Percentiles rank a stretch among this genome's conserved stretches.
phyloP scores from a whole-genome alignment of 2,329 filamentous ascomycete genomes.

The Sordariomycetes sp. region DNA sequence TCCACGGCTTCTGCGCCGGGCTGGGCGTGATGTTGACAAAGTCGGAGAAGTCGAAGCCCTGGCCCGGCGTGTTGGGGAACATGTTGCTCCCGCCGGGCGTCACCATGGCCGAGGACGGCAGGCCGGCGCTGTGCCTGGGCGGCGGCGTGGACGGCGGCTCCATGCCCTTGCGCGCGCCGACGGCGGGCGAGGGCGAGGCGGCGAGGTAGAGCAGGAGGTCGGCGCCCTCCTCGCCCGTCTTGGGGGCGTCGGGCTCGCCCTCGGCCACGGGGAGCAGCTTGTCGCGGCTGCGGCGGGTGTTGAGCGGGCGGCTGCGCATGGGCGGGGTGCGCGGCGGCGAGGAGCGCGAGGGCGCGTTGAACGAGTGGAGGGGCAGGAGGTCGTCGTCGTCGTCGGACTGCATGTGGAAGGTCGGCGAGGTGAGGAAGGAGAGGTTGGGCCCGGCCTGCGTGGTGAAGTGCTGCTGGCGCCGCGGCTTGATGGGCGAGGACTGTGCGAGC shows the following conservation, averaged over 20 bases:
- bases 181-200: slow-evolving; percentile 80
- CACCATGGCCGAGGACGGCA: slow-evolving; percentile 82
- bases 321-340: slow-evolving; percentile 82
- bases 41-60: slow-evolving; percentile 85
- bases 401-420: slow-evolving; percentile 49
- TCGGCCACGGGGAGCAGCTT: slow-evolving; percentile 29
- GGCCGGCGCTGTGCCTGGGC: slow-evolving; percentile 51
- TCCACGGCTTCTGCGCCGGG: slow-evolving; percentile 83
- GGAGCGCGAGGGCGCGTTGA: slow-evolving; percentile 58
- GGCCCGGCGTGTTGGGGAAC: slow-evolving; percentile 68
- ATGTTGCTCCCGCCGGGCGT: slow-evolving; percentile 64
- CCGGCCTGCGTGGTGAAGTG: slow-evolving; percentile 64
- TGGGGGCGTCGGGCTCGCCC: slow-evolving; percentile 16
- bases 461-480: slow-evolving; percentile 63
- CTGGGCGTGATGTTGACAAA: slow-evolving; percentile 97
- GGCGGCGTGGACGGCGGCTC: slow-evolving; percentile 67
- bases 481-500: slow-evolving; percentile 77
- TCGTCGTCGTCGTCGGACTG: slow-evolving; percentile 72
- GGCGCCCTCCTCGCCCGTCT: slow-evolving; percentile 67
- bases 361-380: slow-evolving; percentile 66
- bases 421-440: slow-evolving; percentile 68
- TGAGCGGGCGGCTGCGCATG: slow-evolving; percentile 42
- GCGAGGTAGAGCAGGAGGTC: slow-evolving; percentile 77
- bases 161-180: slow-evolving; percentile 41
- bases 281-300: slow-evolving; percentile 36